phyloP scores from a whole-genome alignment of 2,329 filamentous ascomycete genomes.

The Penicillium sp. region DNA sequence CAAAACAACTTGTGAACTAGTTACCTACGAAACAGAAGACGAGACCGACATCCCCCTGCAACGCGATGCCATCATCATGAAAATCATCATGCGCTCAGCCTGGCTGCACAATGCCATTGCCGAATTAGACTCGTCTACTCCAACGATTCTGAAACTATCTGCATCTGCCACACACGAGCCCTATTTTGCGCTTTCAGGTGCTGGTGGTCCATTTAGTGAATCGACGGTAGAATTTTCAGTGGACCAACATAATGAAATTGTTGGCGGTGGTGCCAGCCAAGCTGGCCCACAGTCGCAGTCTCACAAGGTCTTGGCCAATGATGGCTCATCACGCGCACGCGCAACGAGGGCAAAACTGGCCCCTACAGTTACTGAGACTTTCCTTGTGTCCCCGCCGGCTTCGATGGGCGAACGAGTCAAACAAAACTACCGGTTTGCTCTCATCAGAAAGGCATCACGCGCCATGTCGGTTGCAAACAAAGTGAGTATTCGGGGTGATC shows the following conservation, averaged over 20 bases:
- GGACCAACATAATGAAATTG: constrained; percentile 40
- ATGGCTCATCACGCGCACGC: constrained; percentile 39
- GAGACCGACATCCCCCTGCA: constrained; percentile 75
- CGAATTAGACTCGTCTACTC: constrained; percentile 67
- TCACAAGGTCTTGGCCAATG: constrained; percentile 40
- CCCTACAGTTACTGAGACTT: constrained; percentile 54
- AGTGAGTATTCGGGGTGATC: constrained; percentile 86
- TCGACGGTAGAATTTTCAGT: constrained; percentile 65
- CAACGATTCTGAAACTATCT: constrained; percentile 70
- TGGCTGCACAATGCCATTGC: constrained; percentile 57
- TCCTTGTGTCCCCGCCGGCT: constrained; percentile 62
- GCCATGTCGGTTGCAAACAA: constrained; percentile 95
- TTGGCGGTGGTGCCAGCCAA: constrained; percentile 25
- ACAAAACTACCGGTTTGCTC: constrained; percentile 83
- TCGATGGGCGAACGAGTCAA: constrained; percentile 64
- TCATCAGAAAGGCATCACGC: constrained; percentile 81
- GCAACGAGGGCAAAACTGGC: constrained; percentile 41
- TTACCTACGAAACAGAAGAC: constrained; percentile 78
- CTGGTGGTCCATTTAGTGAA: constrained; percentile 62
- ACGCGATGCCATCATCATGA: constrained; percentile 77
- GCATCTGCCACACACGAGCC: constrained; percentile 65
- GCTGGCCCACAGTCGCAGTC: constrained; percentile 24
- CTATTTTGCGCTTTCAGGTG: constrained; percentile 74
- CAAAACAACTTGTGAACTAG: constrained; percentile 85
- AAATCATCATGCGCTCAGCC: constrained; percentile 83